Percentiles rank a stretch among this genome's conserved stretches.
Conservation (phyloP, 2,329 filamentous ascomycete species). For the Hymenoscyphus linearis region DNA sequence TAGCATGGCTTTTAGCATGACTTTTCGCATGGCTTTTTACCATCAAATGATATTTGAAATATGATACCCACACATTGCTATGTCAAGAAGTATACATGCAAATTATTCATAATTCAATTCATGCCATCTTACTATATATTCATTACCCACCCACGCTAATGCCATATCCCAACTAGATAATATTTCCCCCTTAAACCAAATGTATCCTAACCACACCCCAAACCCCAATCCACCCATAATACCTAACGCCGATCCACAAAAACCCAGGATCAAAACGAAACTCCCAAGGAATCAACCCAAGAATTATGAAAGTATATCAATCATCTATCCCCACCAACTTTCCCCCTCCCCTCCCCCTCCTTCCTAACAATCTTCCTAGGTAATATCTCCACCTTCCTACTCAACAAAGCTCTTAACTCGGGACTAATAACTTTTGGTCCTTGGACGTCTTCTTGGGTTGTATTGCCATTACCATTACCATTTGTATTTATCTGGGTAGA, state of each 20-base stretch:
- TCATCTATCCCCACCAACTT: conserved; percentile 9
- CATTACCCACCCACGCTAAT: neutral
- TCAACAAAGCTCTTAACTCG: conserved; percentile 57
- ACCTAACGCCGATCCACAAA: neutral
- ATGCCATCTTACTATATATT: neutral
- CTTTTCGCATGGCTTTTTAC: neutral
- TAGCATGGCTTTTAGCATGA: neutral
- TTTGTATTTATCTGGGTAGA: neutral
- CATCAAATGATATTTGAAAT: no score
- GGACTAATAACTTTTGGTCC: conserved; percentile 52
- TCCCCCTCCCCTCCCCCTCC: conserved; percentile 28
- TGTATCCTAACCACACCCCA: neutral
- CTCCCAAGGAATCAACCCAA: neutral
- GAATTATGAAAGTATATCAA: neutral
- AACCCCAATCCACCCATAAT: neutral
- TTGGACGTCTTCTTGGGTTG: no score
- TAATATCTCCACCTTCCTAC: conserved; percentile 45
- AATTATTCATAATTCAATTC: neutral
- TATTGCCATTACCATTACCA: conserved; percentile 19
- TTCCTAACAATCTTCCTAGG: conserved; percentile 31
- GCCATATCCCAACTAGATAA: neutral
- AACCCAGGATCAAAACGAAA: neutral
- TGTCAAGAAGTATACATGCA: neutral
- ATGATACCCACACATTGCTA: no score
- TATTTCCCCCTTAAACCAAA: neutral